Base-by-base conservation (phyloP, 768 basidiomycete species). In the Auricularia auricula-judae region DNA sequence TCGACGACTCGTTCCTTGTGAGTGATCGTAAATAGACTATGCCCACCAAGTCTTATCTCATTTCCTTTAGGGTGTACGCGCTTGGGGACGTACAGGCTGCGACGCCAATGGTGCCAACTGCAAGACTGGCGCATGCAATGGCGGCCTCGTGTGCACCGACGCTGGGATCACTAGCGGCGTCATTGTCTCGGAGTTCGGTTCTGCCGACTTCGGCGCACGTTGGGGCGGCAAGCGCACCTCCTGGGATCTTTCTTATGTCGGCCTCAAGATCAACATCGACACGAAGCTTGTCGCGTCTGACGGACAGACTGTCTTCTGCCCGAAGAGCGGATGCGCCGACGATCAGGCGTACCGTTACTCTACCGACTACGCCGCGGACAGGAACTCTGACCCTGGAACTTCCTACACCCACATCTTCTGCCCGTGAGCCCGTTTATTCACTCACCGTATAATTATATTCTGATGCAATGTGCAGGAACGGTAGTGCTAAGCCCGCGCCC, bases 61-160 rank as follows among this genome's bases (percentile, higher is more conserved):
- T 62, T 36, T 62, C 39, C 12, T 42, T 12, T 1, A 62, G 61
- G 63, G 63, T 63, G 47, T 63, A 18, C 63, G 63, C 47, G 63
- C 63, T 18, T 63, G 63, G 63, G 63, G 63, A 23, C 63, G 63
- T 54, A 63, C 63, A 16, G 63, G 63, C 16, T 63, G 63, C 63
- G 29, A 63, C 23, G 11, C 1, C 44, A 36, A 21, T 33, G 63
- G 63, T 21, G 16, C 47, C 33, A 63, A 47, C 44, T 62, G 39
- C 36, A 62, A 62, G 39, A 36, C 61, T 11, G 61, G 44, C 35
- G 23, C 16, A 14, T 62, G 61, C 44, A 47, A 42, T 39, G 36
- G 61, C 39, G 61, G 63, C 34, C 63, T 63, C 29, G 47, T 54
- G 14, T 63, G 63, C 63, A 63, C 63, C 14, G 63, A 63, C 36